A percentile compares a stretch with the other conserved stretches of the same genome.
phyloP scores from a whole-genome alignment of 768 basidiomycete genomes.

The Lentinula sp. region DNA sequence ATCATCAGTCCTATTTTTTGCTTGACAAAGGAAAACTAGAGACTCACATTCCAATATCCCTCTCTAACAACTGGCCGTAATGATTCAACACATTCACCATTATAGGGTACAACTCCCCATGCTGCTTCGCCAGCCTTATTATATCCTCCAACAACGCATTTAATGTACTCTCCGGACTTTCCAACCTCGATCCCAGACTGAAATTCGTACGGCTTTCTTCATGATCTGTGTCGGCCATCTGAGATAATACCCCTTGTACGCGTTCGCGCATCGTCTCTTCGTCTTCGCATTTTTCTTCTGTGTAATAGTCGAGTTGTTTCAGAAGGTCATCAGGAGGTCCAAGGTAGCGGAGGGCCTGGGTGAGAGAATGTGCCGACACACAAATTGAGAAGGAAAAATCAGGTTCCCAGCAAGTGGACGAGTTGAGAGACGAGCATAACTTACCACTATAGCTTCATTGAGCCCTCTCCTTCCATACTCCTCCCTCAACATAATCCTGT shows the following conservation, averaged over 20 bases:
- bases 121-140: constrained; percentile 50
- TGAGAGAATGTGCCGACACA: background rate
- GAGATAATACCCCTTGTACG: constrained; percentile 28
- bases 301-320: constrained; percentile 76
- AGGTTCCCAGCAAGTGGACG: background rate
- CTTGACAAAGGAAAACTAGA: background rate
- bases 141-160: constrained; percentile 46
- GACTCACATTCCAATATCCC: constrained; percentile 56
- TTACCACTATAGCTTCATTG: constrained; percentile 78
- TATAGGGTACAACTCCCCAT: constrained; percentile 55
- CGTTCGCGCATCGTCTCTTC: constrained; percentile 78
- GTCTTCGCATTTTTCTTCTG: constrained; percentile 88
- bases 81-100: constrained; percentile 57
- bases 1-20: background rate
- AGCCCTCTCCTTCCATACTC: constrained; percentile 79
- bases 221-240: constrained; percentile 13
- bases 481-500: constrained; percentile 72
- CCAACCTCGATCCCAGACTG: constrained; percentile 25
- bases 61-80: constrained; percentile 49
- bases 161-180: background rate
- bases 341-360: constrained; percentile 66
- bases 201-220: constrained; percentile 40
- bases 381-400: background rate
- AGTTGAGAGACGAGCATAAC: constrained; percentile 20
- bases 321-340: constrained; percentile 73